These are phyloP conservation scores for Herpetospermum pedunculosum DNA, from an alignment of 306 rosid species.

Conservation along the genomic window DNA sequence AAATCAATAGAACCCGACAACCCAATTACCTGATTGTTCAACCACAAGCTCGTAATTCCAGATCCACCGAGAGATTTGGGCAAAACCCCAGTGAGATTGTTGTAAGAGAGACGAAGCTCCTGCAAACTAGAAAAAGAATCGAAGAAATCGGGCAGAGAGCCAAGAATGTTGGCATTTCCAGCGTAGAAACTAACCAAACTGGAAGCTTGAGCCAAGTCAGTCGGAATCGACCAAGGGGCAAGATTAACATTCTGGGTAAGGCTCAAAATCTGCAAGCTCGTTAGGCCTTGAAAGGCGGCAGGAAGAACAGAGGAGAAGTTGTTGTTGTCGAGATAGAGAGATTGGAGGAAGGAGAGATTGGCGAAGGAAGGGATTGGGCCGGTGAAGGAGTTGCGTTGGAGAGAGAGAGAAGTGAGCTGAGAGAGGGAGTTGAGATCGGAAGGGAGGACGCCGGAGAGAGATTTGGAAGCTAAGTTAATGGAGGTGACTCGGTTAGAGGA, in stretches of 20 bases:
- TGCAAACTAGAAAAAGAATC: slow-evolving; percentile 28
- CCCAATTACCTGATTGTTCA: slow-evolving; percentile 60
- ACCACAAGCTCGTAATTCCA: slow-evolving; percentile 41
- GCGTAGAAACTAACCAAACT: slow-evolving; percentile 28
- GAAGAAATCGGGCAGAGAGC: slow-evolving; percentile 50
- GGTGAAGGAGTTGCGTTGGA: slow-evolving; percentile 39
- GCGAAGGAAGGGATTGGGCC: slow-evolving; percentile 62
- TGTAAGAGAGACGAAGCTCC: slow-evolving; percentile 55
- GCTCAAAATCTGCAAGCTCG: slow-evolving; percentile 35
- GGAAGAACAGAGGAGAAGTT: slow-evolving; percentile 44
- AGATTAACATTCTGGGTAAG: slow-evolving; percentile 27
- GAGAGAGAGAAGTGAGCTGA: slow-evolving; percentile 33
- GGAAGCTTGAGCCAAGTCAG: slow-evolving; percentile 29
- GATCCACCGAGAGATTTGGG: slow-evolving; percentile 45
- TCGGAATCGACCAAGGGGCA: slow-evolving; percentile 36
- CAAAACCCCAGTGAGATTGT: slow-evolving; percentile 52
- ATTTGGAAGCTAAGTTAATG: slow-evolving; percentile 27
- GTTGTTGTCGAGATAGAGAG: slow-evolving; percentile 28
- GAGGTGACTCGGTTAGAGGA: slow-evolving; percentile 33
- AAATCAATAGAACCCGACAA: slow-evolving; percentile 43
- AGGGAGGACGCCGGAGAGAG: slow-evolving; percentile 62
- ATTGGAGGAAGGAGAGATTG: slow-evolving; percentile 31
- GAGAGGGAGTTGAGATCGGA: slow-evolving; percentile 56
- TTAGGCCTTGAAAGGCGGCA: slow-evolving; percentile 30
- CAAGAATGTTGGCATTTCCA: slow-evolving; percentile 22